phyloP scores from a whole-genome alignment of 108 stramenopile species.

The Cyclotella distinguenda region DNA sequence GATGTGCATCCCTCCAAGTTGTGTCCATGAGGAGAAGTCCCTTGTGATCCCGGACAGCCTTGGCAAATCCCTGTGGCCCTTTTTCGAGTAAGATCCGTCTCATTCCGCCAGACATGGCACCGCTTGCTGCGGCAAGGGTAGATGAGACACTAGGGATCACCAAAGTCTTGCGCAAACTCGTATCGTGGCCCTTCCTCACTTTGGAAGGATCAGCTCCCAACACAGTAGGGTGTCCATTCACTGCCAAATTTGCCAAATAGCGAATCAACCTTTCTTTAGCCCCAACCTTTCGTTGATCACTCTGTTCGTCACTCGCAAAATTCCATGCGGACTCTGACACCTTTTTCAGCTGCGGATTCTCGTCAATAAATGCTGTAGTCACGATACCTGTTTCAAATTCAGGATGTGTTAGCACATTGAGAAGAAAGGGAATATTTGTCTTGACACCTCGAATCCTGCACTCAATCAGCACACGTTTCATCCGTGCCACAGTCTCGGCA shows the following conservation, averaged over 20 bases:
- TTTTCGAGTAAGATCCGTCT: slow-evolving; percentile 52
- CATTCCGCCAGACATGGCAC: slow-evolving; percentile 24
- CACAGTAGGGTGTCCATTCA: slow-evolving; percentile 87
- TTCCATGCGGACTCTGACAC: slow-evolving; percentile 57
- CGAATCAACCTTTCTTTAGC: slow-evolving; percentile 68
- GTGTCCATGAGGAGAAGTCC: slow-evolving; percentile 94
- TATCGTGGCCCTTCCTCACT: slow-evolving; percentile 32
- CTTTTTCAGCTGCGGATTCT: slow-evolving; percentile 69
- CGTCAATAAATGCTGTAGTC: slow-evolving; percentile 88
- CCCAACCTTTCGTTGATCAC: slow-evolving; percentile 59
- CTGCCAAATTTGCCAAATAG: slow-evolving; percentile 84
- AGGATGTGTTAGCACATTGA: slow-evolving; percentile 84
- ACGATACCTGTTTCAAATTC: slow-evolving; percentile 84
- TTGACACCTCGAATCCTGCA: slow-evolving; percentile 91
- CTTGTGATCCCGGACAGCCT: slow-evolving; percentile 86
- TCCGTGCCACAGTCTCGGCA: slow-evolving; percentile 72
- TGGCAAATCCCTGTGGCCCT: slow-evolving; percentile 91
- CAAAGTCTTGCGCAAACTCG: slow-evolving; percentile 40
- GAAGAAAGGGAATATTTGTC: slow-evolving; percentile 82
- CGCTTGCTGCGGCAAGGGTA: neutral
- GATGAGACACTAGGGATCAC: slow-evolving; percentile 29
- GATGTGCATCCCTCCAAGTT: slow-evolving; percentile 98
- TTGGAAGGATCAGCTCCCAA: slow-evolving; percentile 83
- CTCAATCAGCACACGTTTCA: slow-evolving; percentile 86
- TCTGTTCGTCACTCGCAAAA: slow-evolving; percentile 68